Evolutionary conservation across 2,329 filamentous ascomycete genomes (phyloP), one percentile per base, ranked within the genome.

Genomic region (Aspergillus sp.): DNA sequence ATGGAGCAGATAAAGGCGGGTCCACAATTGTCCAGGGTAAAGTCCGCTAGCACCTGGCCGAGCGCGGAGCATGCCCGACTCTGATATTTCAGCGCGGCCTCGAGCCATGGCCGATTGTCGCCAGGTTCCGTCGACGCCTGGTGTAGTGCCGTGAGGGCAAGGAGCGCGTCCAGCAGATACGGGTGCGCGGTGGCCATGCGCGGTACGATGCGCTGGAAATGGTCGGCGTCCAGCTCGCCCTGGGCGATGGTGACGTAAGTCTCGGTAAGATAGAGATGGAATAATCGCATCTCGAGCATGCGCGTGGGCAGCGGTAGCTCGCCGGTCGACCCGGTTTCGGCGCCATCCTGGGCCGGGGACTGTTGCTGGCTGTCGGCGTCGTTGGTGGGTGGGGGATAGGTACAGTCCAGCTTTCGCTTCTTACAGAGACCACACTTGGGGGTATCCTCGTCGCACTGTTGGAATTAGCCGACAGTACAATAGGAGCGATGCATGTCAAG

Each of bases 141-240:
- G 49, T 79, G 76, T 17, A 78, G 62, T 7, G 76, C 74, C 5
- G 74, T 68, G 9, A 78, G 59, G 4, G 75, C 74, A 4, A 78
- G 64, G 10, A 77, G 62, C 26, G 68, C 70, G 51, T 77, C 70
- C 11, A 79, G 63, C n/a, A 78, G 63, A 42, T 74, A 78, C 3
- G 73, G 66, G 54, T 73, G 70, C 4, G 71, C 65, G 45, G 76
- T 72, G 1, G 72, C 72, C 50, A 73, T 64, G 9, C 64, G 64
- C 2, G 71, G 69, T 6, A 71, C 63, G 6, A 63, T 59, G 20
- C 65, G 64, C 40, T 71, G 68, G 35, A 70, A 68, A 46, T 69
- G 66, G 33, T 69, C 55, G 24, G 62, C 61, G 16, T 67, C 65
- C 6, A 68, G 56, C 2, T 63, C 60, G 22, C 66, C 63, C 24